Evolutionary conservation across 2,329 filamentous ascomycete genomes (phyloP), one percentile per base, ranked within the genome.

Genomic region (Colletotrichum agaves): DNA sequence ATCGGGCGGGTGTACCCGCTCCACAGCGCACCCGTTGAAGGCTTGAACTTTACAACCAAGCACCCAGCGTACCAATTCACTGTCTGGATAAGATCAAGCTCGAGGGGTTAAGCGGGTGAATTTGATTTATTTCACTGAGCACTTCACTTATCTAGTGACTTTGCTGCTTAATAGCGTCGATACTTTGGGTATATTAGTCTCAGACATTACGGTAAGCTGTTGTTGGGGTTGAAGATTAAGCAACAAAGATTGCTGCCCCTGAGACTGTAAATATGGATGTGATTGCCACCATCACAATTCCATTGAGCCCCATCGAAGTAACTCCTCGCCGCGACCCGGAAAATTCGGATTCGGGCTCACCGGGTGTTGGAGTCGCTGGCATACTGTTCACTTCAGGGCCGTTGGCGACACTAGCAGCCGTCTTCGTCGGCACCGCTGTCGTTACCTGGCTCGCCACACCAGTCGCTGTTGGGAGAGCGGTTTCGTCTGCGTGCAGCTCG

Each of bases 381-480:
- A n/a, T 23, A 61, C n/a, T 23, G 53, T 19, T 0, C 50, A 7
- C 39, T 39, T 17, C 21, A 50, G 23, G 5, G 19, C 41, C 27
- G 17, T 21, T 39, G 13, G 11, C 56, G 5, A 19, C 64, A 8
- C 10, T 23, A n/a, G 8, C 8, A 12, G 64, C 56, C 1, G 66
- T 61, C 31, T 37, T 61, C 8, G 66, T 61, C 37, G 66, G 62
- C 1, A 41, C 49, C 4, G 43, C 17, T 11, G 55, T 61, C 2
- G 46, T 33, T 10, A 56, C 43, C 37, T 69, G 62, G 39, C 55
- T 56, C 4, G 57, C 73, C 61, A 85, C 82, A 61, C 85, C 85
- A 23, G 76, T 81, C 21, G 80, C 75, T 11, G 74, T 74, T 5
- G 85, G 83, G 15, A 88, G 75, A 5, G 76, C 74, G 11, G 75